Percentiles rank a stretch among this genome's conserved stretches.
These are phyloP conservation scores for Hyphopichia wangnamkhiaoensis DNA, from an alignment of 1,139 yeast species.

Conservation along the genomic window DNA sequence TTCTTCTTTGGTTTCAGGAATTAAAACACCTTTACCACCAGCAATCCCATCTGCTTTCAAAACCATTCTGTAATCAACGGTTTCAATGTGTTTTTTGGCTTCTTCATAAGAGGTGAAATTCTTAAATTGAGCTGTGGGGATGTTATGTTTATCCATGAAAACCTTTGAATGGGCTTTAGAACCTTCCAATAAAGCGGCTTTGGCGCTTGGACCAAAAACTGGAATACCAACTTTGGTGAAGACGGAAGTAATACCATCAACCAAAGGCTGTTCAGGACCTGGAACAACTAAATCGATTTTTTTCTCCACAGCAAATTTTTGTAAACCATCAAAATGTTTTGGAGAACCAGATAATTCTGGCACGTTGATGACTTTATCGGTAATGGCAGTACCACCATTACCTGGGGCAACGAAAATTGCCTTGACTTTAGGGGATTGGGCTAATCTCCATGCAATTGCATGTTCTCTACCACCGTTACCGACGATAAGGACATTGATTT, in stretches of 20 bases:
- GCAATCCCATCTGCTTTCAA: constrained; percentile 98
- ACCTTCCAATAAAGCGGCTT: constrained; percentile 95
- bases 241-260: constrained; percentile 79
- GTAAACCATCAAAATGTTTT: constrained; percentile 60
- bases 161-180: constrained; percentile 93
- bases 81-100: constrained; percentile 70
- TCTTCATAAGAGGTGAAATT: constrained; percentile 75
- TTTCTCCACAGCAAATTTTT: constrained; percentile 69
- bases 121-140: constrained; percentile 90
- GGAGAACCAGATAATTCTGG: constrained; percentile 62
- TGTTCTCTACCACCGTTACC: constrained; percentile 99
- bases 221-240: constrained; percentile 85
- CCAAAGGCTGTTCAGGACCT: constrained; percentile 99
- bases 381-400: constrained; percentile 82
- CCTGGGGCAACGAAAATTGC: constrained; percentile 94
- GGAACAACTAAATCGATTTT: constrained; percentile 80
- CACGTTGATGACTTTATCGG: constrained; percentile 67
- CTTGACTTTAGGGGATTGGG: constrained; percentile 72
- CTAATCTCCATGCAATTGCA: constrained; percentile 89
- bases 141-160: constrained; percentile 87
- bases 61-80: constrained; percentile 75
- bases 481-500: constrained; percentile 68
- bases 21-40: constrained; percentile 97
- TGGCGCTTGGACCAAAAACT: constrained; percentile 90
- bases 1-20: constrained; percentile 82